Evolutionary conservation across 148 eudicot genomes (phyloP), one percentile per base, ranked within the genome.

Genomic region (Diospyros kaki): DNA sequence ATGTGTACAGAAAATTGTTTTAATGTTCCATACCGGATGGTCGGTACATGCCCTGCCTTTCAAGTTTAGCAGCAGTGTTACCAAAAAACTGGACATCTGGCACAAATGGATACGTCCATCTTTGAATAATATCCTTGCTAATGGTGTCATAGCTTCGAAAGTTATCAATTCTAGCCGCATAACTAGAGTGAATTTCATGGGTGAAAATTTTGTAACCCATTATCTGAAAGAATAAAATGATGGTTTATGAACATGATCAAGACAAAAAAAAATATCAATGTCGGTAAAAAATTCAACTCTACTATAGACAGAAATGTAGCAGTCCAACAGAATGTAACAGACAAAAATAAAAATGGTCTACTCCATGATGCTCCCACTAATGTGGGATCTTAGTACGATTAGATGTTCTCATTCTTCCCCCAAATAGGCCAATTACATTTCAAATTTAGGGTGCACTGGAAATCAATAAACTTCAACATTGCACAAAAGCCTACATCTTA

Each of bases 121-220:
- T 85, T 83, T 90, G 97, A 72, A 94, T 89, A 81, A 94, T 92
- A 81, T 94, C 98, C 78, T 94, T 94, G 87, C 98, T 92, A 66
- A 94, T 81, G 9, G 97, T 80, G 77, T 89, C 97, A 81, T 92
- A 94, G 79, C 98, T 92, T 73, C 97, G 87, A 78, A 86, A 94
- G 71, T 90, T 92, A 71, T 94, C 98, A 68, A 94, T 82, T 81
- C 90, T 87, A 69, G 98, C 98, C 12, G 97, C 98, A 78, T 94
- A 94, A 82, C 87, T 86, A 68, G 97, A 86, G 86, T 83, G 87
- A 76, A 94, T 90, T 89, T 92, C 96, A 81, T 92, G 94, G 80
- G 96, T 92, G 81, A 87, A 92, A 69, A 94, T 94, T 80, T 94
- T 94, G 86, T 90, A 94, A 64, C 97, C 94, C 94, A 92, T 94